phyloP scores from a whole-genome alignment of 768 basidiomycete genomes.

The Pleurotus citrinopileatus region DNA sequence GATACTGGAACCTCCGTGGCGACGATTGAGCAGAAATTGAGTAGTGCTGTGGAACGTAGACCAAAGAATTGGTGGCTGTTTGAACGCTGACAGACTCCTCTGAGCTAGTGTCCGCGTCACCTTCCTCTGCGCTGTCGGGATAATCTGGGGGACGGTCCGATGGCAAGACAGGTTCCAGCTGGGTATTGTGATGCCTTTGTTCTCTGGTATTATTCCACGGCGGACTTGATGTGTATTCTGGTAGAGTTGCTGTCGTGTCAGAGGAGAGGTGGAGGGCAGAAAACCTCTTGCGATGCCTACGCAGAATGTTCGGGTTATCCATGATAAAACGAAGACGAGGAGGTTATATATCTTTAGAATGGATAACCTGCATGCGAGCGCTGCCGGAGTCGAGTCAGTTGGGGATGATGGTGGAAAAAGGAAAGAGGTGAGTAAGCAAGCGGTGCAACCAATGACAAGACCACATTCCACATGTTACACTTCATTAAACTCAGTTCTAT shows the following conservation, averaged over 20 bases:
- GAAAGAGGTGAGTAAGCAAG: slow-evolving; percentile 9
- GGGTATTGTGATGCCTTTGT: neutral
- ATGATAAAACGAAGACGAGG: slow-evolving; percentile 19
- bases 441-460: slow-evolving; percentile 7
- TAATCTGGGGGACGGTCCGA: slow-evolving; percentile 72
- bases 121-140: slow-evolving; percentile 74
- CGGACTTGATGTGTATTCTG: slow-evolving; percentile 45
- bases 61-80: slow-evolving; percentile 11
- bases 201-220: neutral
- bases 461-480: slow-evolving; percentile 9
- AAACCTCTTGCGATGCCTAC: slow-evolving; percentile 52
- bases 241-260: slow-evolving; percentile 63
- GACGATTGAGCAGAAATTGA: slow-evolving; percentile 22
- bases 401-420: slow-evolving; percentile 8
- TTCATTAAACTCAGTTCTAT: slow-evolving; percentile 3
- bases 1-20: slow-evolving; percentile 12
- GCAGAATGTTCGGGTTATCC: slow-evolving; percentile 20
- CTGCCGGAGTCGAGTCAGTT: slow-evolving; percentile 8
- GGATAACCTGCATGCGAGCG: neutral
- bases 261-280: slow-evolving; percentile 60
- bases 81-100: slow-evolving; percentile 16
- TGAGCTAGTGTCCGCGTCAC: slow-evolving; percentile 64
- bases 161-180: slow-evolving; percentile 25
- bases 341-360: slow-evolving; percentile 9
- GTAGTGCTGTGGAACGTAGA: slow-evolving; percentile 24